phyloP scores from a whole-genome alignment of 2,329 filamentous ascomycete genomes.

The Fusarium poae region DNA sequence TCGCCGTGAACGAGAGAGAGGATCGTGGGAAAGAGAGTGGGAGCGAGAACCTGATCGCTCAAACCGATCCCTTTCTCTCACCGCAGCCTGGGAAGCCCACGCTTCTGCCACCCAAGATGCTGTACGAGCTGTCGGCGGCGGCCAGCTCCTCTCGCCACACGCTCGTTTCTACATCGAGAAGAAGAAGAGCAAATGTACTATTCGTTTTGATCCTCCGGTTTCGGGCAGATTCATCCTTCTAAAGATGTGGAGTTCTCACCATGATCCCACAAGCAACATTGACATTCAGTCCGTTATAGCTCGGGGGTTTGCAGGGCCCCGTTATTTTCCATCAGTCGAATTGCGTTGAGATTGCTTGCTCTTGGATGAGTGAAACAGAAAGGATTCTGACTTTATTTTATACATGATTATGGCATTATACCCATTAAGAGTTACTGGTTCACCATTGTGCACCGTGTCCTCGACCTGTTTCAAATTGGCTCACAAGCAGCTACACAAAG shows the following conservation, averaged over 20 bases:
- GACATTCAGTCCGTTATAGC: constrained; percentile 89
- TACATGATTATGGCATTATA: constrained; percentile 22
- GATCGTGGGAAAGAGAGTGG: constrained; percentile 27
- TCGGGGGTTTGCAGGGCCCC: constrained; percentile 85
- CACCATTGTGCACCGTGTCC: background rate
- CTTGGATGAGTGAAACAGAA: background rate
- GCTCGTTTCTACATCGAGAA: constrained; percentile 87
- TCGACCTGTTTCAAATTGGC: background rate
- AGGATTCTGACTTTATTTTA: background rate
- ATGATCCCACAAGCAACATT: constrained; percentile 77
- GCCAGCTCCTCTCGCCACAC: constrained; percentile 76
- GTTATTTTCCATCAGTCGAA: constrained; percentile 81
- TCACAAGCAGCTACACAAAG: background rate
- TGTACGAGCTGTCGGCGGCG: constrained; percentile 67
- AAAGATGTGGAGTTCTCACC: constrained; percentile 88
- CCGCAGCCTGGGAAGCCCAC: constrained; percentile 60
- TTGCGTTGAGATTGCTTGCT: constrained; percentile 59
- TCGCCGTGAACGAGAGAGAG: constrained; percentile 33
- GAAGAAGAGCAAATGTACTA: constrained; percentile 85
- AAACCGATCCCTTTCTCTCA: constrained; percentile 44
- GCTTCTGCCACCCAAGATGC: constrained; percentile 69
- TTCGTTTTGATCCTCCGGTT: constrained; percentile 85
- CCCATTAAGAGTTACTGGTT: constrained; percentile 6
- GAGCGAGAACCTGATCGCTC: constrained; percentile 37
- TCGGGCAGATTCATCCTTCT: constrained; percentile 86